These are phyloP conservation scores for Chytriomyces hyalinus DNA, from an alignment of 192 early-diverging fungal genomes.

Conservation along the genomic window DNA sequence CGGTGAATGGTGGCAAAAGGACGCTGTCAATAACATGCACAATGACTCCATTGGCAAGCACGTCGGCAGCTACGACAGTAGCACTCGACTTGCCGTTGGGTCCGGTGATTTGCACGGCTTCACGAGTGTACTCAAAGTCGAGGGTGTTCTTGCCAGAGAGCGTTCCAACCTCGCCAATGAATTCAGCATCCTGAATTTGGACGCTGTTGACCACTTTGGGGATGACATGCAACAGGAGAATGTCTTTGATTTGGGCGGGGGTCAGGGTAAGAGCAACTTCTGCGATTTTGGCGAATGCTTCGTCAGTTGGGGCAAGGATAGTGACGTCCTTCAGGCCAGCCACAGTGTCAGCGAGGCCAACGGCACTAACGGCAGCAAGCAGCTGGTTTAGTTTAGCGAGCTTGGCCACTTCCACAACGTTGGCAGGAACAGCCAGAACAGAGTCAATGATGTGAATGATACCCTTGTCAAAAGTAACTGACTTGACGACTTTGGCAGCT, in stretches of 20 bases:
- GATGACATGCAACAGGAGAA: slow-evolving; percentile 51
- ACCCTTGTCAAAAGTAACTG: slow-evolving; percentile 48
- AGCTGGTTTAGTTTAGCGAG: slow-evolving; percentile 35
- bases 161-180: slow-evolving; percentile 3
- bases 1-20: slow-evolving; percentile 38
- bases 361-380: slow-evolving; percentile 22
- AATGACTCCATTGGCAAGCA: slow-evolving; percentile 45
- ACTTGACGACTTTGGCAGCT: slow-evolving; percentile 41
- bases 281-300: slow-evolving; percentile 44
- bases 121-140: slow-evolving; percentile 8
- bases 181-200: slow-evolving; percentile 38
- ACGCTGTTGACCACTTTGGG: slow-evolving; percentile 35
- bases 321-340: slow-evolving; percentile 42
- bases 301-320: slow-evolving; percentile 55
- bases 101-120: slow-evolving; percentile 39
- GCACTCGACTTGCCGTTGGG: slow-evolving; percentile 43
- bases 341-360: slow-evolving; percentile 38
- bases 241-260: slow-evolving; percentile 24
- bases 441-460: slow-evolving; percentile 54
- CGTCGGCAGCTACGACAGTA: slow-evolving; percentile 47
- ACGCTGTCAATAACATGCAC: slow-evolving; percentile 59
- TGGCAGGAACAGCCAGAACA: slow-evolving; percentile 45
- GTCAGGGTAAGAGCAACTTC: slow-evolving; percentile 37
- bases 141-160: neutral
- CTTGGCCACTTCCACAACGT: slow-evolving; percentile 27